Percentiles rank a stretch among this genome's conserved stretches.
Conservation (phyloP, 805 yeast genomes). For the Kazachstania taianensis region DNA sequence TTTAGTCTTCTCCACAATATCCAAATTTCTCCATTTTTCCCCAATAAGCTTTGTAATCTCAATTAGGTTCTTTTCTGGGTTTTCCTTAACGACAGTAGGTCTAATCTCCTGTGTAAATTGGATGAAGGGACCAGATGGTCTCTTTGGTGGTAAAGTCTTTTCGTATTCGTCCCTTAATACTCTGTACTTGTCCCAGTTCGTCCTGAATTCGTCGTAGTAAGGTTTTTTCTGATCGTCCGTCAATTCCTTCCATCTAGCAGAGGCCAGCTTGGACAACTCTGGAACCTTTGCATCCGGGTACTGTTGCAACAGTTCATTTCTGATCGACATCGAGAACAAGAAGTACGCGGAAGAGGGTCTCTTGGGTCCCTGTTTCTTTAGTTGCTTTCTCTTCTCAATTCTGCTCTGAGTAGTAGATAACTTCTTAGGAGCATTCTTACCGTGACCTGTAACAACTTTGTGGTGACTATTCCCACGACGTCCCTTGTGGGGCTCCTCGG, state of each 20-base stretch:
- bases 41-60: constrained; percentile 28
- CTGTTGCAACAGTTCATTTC: constrained; percentile 24
- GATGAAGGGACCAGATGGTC: constrained; percentile 31
- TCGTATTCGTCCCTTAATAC: constrained; percentile 29
- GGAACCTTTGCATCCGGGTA: constrained; percentile 31
- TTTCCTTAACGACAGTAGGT: constrained; percentile 24
- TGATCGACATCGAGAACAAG: constrained; percentile 28
- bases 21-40: constrained; percentile 27
- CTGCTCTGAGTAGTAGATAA: constrained; percentile 29
- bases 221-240: constrained; percentile 67
- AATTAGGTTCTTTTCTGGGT: constrained; percentile 27
- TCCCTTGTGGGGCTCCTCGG: neutral
- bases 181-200: constrained; percentile 29
- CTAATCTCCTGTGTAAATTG: constrained; percentile 29
- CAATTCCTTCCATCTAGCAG: constrained; percentile 85
- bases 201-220: constrained; percentile 47
- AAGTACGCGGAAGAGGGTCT: constrained; percentile 33
- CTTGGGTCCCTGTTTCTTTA: constrained; percentile 30
- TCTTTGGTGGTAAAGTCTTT: constrained; percentile 30
- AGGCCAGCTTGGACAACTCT: constrained; percentile 52
- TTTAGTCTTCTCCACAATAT: constrained; percentile 21
- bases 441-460: neutral
- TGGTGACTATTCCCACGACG: neutral
- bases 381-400: constrained; percentile 28
- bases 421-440: constrained; percentile 17